Percentiles rank a stretch among this genome's conserved stretches.
Conservation (phyloP, 1,284 basidiomycete species). For the Cutaneotrichosporon sp. region DNA sequence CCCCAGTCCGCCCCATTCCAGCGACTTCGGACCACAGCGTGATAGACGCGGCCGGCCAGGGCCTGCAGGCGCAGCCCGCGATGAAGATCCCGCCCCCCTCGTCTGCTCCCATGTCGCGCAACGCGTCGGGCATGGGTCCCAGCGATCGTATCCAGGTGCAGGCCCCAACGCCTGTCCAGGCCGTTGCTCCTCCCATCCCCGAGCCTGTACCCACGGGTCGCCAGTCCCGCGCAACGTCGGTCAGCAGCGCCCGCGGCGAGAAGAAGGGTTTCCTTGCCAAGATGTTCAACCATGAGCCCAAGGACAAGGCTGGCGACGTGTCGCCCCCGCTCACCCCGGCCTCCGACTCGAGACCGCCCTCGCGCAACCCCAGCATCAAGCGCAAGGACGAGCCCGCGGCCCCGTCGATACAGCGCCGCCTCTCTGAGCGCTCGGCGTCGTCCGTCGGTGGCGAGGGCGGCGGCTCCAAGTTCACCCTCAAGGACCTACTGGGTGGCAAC, state of each 20-base stretch:
- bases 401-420: constrained; percentile 24
- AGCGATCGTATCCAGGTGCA: not conserved
- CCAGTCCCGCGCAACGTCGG: constrained; percentile 21
- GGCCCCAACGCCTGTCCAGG: constrained; percentile 3
- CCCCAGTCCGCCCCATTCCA: constrained; percentile 45
- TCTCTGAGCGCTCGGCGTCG: constrained; percentile 33
- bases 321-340: constrained; percentile 44
- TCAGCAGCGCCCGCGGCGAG: constrained; percentile 35
- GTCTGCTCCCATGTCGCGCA: constrained; percentile 45
- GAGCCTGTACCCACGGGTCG: constrained; percentile 13
- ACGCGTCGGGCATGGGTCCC: constrained; percentile 33
- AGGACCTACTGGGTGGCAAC: constrained; percentile 67
- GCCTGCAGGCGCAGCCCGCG: constrained; percentile 4
- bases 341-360: constrained; percentile 40
- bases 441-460: constrained; percentile 21
- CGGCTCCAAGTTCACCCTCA: constrained; percentile 76
- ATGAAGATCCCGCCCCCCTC: constrained; percentile 44
- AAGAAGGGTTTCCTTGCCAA: constrained; percentile 54
- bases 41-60: constrained; percentile 14
- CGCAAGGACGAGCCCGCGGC: constrained; percentile 24
- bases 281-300: constrained; percentile 50
- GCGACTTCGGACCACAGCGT: constrained; percentile 31
- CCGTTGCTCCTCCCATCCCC: not conserved
- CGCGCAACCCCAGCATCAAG: constrained; percentile 36
- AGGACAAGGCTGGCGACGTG: constrained; percentile 30